Base-by-base conservation (phyloP, 805 yeast genomes). In the Candida piceae region DNA sequence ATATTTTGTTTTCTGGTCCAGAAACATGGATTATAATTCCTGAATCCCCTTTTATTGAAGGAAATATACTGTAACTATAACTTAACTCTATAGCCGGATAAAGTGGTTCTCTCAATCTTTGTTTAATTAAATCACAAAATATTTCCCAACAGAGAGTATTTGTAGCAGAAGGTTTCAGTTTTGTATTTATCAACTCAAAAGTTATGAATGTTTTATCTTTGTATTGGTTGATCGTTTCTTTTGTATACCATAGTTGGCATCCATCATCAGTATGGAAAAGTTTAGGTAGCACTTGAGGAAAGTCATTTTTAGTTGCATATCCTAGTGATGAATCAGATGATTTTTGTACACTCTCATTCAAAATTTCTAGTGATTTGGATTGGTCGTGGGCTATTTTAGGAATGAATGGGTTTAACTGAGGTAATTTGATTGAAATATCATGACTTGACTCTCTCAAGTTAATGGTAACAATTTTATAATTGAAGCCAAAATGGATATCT, bases 21-120 rank as follows among this genome's bases (percentile, higher is more conserved):
- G 71, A 59, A 1, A 78, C 52, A 4, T 70, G 70, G n/a, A 82
- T 47, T 0, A 70, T 56, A 6, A 83, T 50, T 6, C 80, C 71
- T 1, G 70, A 66, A 35, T 70, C 75, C 4, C 84, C 80, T 44
- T 72, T 72, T 11, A 63, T 41, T 4, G 80, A 74, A 0, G 86
- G 73, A 25, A 57, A 62, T 0, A 82, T 42, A 15, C 74, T 78
- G 74, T 82, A 82, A 0, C 71, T 52, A 48, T 69, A 78, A 1
- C 79, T 77, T 8, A 78, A 40, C n/a, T 66, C 51, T 38, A 78
- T 74, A 1, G 78, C 67, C 1, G 74, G 70, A 49, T 81, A 83
- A 1, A 83, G 46, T 5, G 44, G 41, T 4, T 60, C 53, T 17
- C 67, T 55, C 1, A 81, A 48, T 11, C 55, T 51, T 1, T 53